These are phyloP conservation scores for Dictyostelium citrinum DNA, from an alignment of 78 protist species.

Conservation along the genomic window DNA sequence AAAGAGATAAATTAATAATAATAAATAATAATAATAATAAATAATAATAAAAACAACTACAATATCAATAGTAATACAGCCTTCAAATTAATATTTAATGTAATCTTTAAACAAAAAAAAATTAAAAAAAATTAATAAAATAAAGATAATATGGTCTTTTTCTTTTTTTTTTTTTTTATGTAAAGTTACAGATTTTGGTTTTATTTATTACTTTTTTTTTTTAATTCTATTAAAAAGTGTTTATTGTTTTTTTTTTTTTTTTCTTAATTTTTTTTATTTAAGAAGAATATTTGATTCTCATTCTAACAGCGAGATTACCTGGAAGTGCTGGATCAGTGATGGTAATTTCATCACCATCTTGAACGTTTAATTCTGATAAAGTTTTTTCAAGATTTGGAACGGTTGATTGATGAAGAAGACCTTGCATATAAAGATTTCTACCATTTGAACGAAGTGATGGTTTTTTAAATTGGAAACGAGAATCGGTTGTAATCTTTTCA, in stretches of 20 bases:
- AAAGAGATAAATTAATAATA: background rate
- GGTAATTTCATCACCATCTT: slow-evolving; percentile 54
- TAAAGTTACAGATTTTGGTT: background rate
- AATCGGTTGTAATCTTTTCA: slow-evolving; percentile 46
- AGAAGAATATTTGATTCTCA: slow-evolving; percentile 2
- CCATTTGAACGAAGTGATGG: slow-evolving; percentile 62
- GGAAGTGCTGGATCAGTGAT: slow-evolving; percentile 82
- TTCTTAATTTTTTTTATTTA: background rate
- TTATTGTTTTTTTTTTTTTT: background rate
- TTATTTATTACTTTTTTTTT: background rate
- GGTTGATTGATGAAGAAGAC: slow-evolving; percentile 73
- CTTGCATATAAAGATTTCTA: slow-evolving; percentile 83
- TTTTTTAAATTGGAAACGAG: slow-evolving; percentile 48
- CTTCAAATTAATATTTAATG: background rate
- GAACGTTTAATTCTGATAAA: slow-evolving; percentile 34
- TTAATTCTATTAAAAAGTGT: background rate
- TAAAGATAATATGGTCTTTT: background rate
- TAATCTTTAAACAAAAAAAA: background rate
- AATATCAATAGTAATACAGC: background rate
- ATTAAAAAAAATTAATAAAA: background rate
- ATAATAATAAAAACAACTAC: background rate
- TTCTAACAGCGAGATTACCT: slow-evolving; percentile 48
- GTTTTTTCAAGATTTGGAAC: slow-evolving; percentile 78
- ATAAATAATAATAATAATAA: background rate
- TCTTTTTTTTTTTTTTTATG: background rate